Evolutionary conservation across 176 grass and related monocot species (phyloP), one percentile per base, ranked within the genome.

Genomic region (Carex cristatella): DNA sequence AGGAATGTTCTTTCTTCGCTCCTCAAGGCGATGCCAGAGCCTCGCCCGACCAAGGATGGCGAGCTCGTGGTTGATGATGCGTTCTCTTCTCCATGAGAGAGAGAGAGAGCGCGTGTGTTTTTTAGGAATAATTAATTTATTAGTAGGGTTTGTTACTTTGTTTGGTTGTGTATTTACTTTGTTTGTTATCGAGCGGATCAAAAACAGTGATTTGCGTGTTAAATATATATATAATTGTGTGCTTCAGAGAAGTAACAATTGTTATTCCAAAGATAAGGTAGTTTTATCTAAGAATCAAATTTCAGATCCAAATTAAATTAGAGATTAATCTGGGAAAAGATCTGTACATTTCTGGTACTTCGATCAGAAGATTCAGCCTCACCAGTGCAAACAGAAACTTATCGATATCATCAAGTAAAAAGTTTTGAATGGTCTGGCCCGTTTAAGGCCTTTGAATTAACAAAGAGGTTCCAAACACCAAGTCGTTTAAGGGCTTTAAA

Each of bases 51-150:
- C 61, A 86, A 65, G 62, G 91, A 90, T 9, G 79, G 57, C 1
- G 64, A 79, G 32, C 44, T 81, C 15, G 91, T 89, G 84, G 66
- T 91, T 76, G 89, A 94, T 27, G 89, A 97, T 38, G 90, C 88
- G 85, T 97, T 94, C 90, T 90, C 91, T 7, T 87, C 89, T 82
- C 94, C 91, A 30, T 97, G 88, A 84, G 8, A 61, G 14, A 80
- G 81, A 83, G 72, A 54, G 77, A 70, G 46, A 31, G 69, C 4
- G 2, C 6, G 7, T 58, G 61, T 40, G 42, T 57, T 11, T 2
- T 71, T 9, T 53, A 55, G 72, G 19, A 19, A 58, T 53, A 8
- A 49, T 27, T 53, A 19, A 13, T 13, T 46, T n/a, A 10, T 19
- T 10, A 14, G 38, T 40, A 40, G 38, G 38, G 38, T 40, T 40